These are phyloP conservation scores for Calophaca sinica DNA, from an alignment of 306 rosid genomes.

Conservation along the genomic window DNA sequence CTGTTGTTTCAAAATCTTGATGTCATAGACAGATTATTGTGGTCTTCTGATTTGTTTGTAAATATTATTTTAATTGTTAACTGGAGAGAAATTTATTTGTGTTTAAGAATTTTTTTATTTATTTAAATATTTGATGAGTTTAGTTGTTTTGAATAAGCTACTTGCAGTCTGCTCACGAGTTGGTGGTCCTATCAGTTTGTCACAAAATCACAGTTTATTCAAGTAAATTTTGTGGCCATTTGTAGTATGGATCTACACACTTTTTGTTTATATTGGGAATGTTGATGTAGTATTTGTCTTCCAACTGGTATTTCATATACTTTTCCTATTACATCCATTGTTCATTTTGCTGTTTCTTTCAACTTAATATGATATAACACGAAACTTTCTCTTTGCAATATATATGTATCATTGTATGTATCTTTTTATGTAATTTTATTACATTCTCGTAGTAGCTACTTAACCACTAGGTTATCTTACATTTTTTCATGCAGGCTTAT, in stretches of 20 bases:
- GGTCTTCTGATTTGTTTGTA: conserved; percentile 26
- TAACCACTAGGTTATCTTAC: conserved; percentile 7
- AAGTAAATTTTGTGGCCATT: background rate
- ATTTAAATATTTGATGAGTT: conserved; percentile 2
- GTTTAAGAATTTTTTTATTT: background rate
- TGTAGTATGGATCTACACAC: background rate
- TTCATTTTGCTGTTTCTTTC: conserved; percentile 29
- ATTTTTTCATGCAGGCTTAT: conserved; percentile 72
- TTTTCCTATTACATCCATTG: background rate
- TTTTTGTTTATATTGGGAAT: conserved; percentile 15
- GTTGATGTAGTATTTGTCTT: conserved; percentile 5
- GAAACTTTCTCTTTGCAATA: background rate
- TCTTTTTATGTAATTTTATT: conserved; percentile 9
- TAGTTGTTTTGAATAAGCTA: conserved; percentile 12
- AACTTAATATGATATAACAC: background rate
- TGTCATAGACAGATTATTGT: background rate
- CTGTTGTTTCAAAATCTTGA: background rate
- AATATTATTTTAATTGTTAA: background rate
- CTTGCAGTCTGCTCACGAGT: background rate
- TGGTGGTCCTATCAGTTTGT: background rate
- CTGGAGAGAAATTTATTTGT: conserved; percentile 8
- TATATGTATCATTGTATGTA: background rate
- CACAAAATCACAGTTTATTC: background rate
- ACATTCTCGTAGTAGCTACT: background rate
- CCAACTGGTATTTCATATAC: background rate